Base-by-base conservation (phyloP, 2,329 filamentous ascomycete genomes). In the Nannizziopsis barbatae region DNA sequence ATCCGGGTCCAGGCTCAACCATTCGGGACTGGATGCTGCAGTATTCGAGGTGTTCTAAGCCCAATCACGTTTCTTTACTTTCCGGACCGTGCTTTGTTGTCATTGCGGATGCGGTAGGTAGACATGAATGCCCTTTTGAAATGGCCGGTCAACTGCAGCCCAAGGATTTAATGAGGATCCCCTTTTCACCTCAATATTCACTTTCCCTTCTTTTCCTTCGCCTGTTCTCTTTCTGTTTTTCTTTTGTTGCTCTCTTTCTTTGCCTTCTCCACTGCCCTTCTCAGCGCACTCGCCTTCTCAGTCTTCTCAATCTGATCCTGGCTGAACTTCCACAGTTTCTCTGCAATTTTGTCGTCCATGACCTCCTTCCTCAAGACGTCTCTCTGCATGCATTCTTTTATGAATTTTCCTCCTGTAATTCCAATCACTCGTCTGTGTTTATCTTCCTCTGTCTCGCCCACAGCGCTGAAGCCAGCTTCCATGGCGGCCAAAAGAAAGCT, bases 321-420 rank as follows among this genome's bases (percentile, higher is more conserved):
- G 61, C 85, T 95, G 50, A 85, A 81, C 61, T 93, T 79, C 90
- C 90, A 98, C 12, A 98, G 71, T 63, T 81, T 79, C 75, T 93
- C 88, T 50, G 87, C 88, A 27, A 85, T 69, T 15, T 76, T 76
- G 55, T 93, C 88, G 60, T 94, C 84, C 55, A 76, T 75, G 39
- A 95, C 74, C 59, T 95, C 89, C 20, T 70, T 72, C 46, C 86
- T 75, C 20, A 82, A 75, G 63, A 80, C 83, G 53, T 83, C 77
- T 14, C 89, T 75, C 60, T 86, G 78, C 56, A 78, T 80, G 62
- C 90, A 96, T 65, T 96, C 93, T 67, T 95, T 96, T 62, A 98
- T 75, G 42, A 93, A 62, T 60, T 76, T 81, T 0, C 83, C 85
- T 7, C 85, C 85, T 1, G 27, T 42, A 32, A 55, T 49, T 4